phyloP scores from a whole-genome alignment of 2,329 filamentous ascomycete species.

The Hypoxylon sp. region DNA sequence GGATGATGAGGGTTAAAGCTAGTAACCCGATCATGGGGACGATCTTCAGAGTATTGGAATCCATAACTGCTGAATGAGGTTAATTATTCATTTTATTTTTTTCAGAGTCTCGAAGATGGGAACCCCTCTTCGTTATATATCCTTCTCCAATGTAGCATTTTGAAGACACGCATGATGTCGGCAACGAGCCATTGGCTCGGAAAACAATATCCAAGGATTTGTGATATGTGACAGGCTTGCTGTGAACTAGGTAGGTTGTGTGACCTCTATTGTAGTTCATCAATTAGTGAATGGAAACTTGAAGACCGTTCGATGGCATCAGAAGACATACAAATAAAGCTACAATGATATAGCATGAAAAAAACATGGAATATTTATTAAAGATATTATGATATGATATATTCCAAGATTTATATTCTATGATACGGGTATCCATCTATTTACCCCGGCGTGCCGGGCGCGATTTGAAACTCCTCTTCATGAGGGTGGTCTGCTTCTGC shows the following conservation, averaged over 20 bases:
- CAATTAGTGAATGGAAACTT: background rate
- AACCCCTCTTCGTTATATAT: background rate
- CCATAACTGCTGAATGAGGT: background rate
- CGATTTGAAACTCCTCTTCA: conserved; percentile 42
- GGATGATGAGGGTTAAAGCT: background rate
- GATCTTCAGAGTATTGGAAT: background rate
- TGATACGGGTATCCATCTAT: conserved; percentile 1
- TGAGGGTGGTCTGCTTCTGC: conserved; percentile 36
- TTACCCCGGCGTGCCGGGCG: conserved; percentile 20
- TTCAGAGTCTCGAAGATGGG: background rate
- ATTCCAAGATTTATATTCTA: background rate
- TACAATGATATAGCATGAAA: background rate
- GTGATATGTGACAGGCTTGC: no score
- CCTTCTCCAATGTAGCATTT: no score
- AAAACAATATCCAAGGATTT: no score
- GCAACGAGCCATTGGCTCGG: no score
- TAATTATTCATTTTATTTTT: no score
- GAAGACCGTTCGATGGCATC: background rate
- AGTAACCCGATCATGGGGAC: background rate
- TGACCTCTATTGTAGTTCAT: no score
- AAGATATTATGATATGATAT: background rate
- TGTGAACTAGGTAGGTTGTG: no score
- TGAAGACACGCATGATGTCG: background rate
- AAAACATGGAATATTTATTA: background rate
- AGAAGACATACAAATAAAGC: background rate